These are phyloP conservation scores for Dothistroma pini DNA, from an alignment of 2,329 filamentous ascomycete species.

Conservation along the genomic window DNA sequence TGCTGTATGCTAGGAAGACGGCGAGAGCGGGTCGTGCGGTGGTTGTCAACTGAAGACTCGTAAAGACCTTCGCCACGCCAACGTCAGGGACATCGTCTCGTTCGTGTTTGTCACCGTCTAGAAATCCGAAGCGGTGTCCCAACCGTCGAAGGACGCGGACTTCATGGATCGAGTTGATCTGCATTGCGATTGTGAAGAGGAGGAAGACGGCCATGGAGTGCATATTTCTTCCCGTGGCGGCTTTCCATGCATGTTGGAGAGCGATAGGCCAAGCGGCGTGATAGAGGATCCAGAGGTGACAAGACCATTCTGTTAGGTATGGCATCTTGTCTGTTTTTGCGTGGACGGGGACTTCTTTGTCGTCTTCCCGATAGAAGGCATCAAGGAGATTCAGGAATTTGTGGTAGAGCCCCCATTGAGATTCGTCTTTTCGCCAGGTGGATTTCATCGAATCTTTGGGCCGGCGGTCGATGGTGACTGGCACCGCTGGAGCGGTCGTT, in stretches of 20 bases:
- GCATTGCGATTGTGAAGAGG: slow-evolving; percentile 40
- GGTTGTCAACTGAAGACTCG: slow-evolving; percentile 20
- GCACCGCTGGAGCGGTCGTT: slow-evolving; percentile 6
- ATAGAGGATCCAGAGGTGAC: slow-evolving; percentile 40
- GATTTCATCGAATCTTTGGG: slow-evolving; percentile 25
- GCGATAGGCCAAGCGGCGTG: slow-evolving; percentile 38
- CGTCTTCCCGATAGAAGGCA: slow-evolving; percentile 14
- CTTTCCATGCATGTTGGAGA: slow-evolving; percentile 38
- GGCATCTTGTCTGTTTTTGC: slow-evolving; percentile 39
- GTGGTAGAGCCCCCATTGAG: slow-evolving; percentile 20
- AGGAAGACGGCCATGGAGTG: slow-evolving; percentile 32
- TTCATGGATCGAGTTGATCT: slow-evolving; percentile 40
- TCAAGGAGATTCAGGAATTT: slow-evolving; percentile 17
- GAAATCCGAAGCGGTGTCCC: slow-evolving; percentile 39
- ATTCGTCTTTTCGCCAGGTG: slow-evolving; percentile 22
- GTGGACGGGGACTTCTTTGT: slow-evolving; percentile 15
- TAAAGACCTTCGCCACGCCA: slow-evolving; percentile 20
- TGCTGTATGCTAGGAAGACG: slow-evolving; percentile 20
- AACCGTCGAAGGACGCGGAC: slow-evolving; percentile 38
- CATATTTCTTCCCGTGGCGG: slow-evolving; percentile 34
- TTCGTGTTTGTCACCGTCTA: slow-evolving; percentile 44
- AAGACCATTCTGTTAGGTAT: slow-evolving; percentile 34
- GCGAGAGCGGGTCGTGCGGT: slow-evolving; percentile 22
- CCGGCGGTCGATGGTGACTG: slow-evolving; percentile 11
- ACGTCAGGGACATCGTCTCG: slow-evolving; percentile 43